Base-by-base conservation (phyloP, 2,329 filamentous ascomycete genomes). In the Reticulascus tulasneorum region DNA sequence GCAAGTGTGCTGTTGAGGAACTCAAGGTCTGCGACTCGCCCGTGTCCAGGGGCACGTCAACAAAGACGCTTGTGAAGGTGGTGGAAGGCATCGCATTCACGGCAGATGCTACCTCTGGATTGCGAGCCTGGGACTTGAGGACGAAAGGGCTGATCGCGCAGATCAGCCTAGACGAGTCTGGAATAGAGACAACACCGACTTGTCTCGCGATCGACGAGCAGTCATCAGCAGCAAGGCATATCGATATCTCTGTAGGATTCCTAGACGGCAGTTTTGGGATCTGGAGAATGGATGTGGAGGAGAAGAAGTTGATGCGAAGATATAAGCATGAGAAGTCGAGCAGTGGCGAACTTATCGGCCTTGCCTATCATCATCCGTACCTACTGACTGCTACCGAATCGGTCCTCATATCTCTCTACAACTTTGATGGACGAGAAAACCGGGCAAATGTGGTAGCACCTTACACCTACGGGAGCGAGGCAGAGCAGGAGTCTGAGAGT, bases 51-150 rank as follows among this genome's bases (percentile, higher is more conserved):
- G 51, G 7, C n/a, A 42, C 30, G 25, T 42, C 37, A n/a, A 44
- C 35, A 54, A 80, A 56, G 67, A 85, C 89, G 23, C 66, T 96
- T 7, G 85, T 90, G 30, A 87, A 86, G 55, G 75, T 94, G 44
- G 75, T 83, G 26, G 79, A 87, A 38, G 84, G 87, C 1, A 66
- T 89, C 15, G 80, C 93, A 8, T 77, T 93, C 34, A 93, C 87
- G 4, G 88, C 77, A 1, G 87, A 94, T 55, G 63, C 65, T 6
- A 59, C 64, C 3, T 73, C 74, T 31, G 89, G 89, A 1, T 64
- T 97, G 30, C 75, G 87, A 23, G 87, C 80, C 2, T 96, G 89
- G 89, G 77, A 82, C 42, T 67, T 86, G 18, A 84, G 77, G 52
- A 77, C 74, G 3, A 78, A 73, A 42, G 59, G 65, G 17, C 62